Evolutionary conservation across 495 filamentous ascomycete genomes (phyloP).

Genomic region (Astrothelium subdiscretum): DNA sequence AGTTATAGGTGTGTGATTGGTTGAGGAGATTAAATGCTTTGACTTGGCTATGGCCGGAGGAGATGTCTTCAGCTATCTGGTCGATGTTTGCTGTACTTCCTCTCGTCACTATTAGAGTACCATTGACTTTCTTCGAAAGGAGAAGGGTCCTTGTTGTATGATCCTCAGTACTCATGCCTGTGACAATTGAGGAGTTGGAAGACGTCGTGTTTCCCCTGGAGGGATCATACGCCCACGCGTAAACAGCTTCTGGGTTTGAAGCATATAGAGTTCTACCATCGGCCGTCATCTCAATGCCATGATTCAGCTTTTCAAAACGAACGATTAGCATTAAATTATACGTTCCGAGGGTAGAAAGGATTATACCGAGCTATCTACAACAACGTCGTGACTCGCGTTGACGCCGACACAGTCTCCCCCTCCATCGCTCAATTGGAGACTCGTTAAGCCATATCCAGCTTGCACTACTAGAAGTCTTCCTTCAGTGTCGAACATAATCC

Average conservation of each 20-base stretch:
- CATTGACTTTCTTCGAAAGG: constrained; percentile 38
- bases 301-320: constrained; percentile 40
- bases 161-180: constrained; percentile 45
- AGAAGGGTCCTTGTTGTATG: constrained; percentile 56
- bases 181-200: constrained; percentile 36
- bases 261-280: constrained; percentile 56
- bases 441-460: constrained; percentile 40
- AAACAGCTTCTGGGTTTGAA: constrained; percentile 44
- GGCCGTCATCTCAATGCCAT: constrained; percentile 52
- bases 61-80: constrained; percentile 29
- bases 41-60: constrained; percentile 49
- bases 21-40: constrained; percentile 50
- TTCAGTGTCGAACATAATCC: constrained; percentile 45
- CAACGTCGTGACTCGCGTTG: constrained; percentile 13
- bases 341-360: not conserved
- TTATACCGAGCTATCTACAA: constrained; percentile 28
- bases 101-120: constrained; percentile 48
- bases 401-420: constrained; percentile 40
- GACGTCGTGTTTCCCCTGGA: constrained; percentile 29
- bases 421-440: constrained; percentile 38
- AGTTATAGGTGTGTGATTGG: constrained; percentile 31
- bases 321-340: not conserved
- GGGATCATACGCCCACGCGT: constrained; percentile 50
- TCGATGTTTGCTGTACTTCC: constrained; percentile 56
- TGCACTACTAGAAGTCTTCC: constrained; percentile 55